phyloP scores from a whole-genome alignment of 805 yeast species.

The Komagataella kurtzmanii region DNA sequence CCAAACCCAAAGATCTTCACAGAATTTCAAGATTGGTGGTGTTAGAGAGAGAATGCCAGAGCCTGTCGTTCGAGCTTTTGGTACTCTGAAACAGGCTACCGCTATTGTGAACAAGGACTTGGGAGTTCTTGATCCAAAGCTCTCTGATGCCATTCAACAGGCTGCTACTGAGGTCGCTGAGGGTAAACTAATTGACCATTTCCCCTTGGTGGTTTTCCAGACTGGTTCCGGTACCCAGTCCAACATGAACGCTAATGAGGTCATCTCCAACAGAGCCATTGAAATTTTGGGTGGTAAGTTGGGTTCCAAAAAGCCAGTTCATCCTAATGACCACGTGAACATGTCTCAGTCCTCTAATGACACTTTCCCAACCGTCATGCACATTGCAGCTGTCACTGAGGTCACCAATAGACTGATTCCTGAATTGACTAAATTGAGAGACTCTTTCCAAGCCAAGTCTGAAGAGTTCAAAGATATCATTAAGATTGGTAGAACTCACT shows the following conservation, averaged over 20 bases:
- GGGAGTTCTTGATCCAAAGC: constrained; percentile 74
- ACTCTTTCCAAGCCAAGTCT: constrained; percentile 63
- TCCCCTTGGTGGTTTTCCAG: constrained; percentile 97
- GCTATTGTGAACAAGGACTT: constrained; percentile 78
- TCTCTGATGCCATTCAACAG: constrained; percentile 73
- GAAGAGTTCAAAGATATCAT: constrained; percentile 81
- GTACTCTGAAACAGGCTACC: constrained; percentile 86
- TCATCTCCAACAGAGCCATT: constrained; percentile 95
- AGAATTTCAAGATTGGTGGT: constrained; percentile 95
- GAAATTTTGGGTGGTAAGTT: constrained; percentile 85
- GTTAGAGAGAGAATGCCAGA: constrained; percentile 80
- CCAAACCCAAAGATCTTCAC: constrained; percentile 87
- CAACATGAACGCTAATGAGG: constrained; percentile 98
- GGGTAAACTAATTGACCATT: constrained; percentile 86
- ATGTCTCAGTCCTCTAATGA: constrained; percentile 98
- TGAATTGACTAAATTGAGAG: constrained; percentile 62
- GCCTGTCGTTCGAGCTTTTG: constrained; percentile 85
- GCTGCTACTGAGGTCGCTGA: constrained; percentile 94
- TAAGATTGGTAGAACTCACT: constrained; percentile 97
- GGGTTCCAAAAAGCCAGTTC: constrained; percentile 91
- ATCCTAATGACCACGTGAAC: constrained; percentile 97
- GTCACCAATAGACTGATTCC: constrained; percentile 68
- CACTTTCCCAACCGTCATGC: constrained; percentile 99
- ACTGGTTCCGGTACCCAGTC: constrained; percentile 98
- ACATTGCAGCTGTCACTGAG: constrained; percentile 94